These are phyloP conservation scores for Raphanus raphanistrum DNA, from an alignment of 345 rosid species.

Conservation along the genomic window DNA sequence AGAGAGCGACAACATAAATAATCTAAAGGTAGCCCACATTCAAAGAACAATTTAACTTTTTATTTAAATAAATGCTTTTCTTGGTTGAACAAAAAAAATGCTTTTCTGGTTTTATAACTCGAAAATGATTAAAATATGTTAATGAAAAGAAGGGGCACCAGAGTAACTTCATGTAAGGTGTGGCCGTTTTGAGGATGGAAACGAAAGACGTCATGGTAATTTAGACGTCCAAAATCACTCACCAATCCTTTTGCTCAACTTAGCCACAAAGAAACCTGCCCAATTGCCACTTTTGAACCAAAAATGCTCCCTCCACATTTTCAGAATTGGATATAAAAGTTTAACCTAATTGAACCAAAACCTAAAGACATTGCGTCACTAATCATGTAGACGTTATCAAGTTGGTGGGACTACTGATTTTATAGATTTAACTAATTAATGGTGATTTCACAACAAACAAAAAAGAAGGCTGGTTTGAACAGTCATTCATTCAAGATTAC, in stretches of 20 bases:
- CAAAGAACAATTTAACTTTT: slow-evolving; percentile 15
- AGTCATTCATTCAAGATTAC: neutral
- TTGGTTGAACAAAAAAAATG: no score
- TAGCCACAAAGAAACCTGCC: slow-evolving; percentile 29
- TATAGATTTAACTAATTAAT: neutral
- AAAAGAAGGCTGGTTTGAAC: neutral
- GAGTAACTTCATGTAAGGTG: neutral
- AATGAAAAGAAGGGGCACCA: slow-evolving; percentile 12
- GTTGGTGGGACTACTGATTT: neutral
- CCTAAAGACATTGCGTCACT: slow-evolving; percentile 22
- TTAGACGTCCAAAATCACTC: slow-evolving; percentile 7
- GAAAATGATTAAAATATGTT: neutral
- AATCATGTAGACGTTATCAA: slow-evolving; percentile 9
- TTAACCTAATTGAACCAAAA: slow-evolving; percentile 16
- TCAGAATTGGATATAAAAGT: neutral
- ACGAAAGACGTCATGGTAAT: slow-evolving; percentile 8
- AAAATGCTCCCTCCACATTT: neutral
- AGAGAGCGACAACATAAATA: slow-evolving; percentile 33
- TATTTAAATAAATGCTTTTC: neutral
- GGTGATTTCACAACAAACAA: neutral
- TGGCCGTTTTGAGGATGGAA: slow-evolving; percentile 15
- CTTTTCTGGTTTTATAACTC: neutral
- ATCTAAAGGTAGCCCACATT: slow-evolving; percentile 30
- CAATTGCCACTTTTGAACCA: slow-evolving; percentile 2
- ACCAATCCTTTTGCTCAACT: slow-evolving; percentile 31